Base-by-base conservation (phyloP, 257 asterid species). In the Prunella vulgaris region DNA sequence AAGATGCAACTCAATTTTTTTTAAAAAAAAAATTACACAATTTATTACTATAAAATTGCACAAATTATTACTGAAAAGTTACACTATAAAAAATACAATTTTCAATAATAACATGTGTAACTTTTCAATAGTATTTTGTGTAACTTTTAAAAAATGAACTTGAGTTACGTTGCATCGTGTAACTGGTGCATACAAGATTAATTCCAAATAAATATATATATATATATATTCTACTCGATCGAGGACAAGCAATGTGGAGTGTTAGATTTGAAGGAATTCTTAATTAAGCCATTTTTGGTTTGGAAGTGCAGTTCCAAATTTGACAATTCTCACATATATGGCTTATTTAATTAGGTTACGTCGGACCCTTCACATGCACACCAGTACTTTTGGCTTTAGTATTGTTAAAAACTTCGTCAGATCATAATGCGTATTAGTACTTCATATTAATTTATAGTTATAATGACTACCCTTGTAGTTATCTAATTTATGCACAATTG, bases 341-440 rank as follows among this genome's bases (percentile, higher is more conserved):
- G 52, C 14, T 42, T n/a, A 42, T 14, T 10, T 5, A 46, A 2
- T 35, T 17, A 17, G 4, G 5, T 12, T 60, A 12, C 37, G 24
- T 17, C 51, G 77, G 76, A 15, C 70, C 64, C 6, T 61, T 33
- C 69, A 49, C 30, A n/a, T 71, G 53, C 51, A 14, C 42, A 61
- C 76, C 28, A 61, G 64, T 62, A 25, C 52, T 56, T 56, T 44
- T 68, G 27, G 27, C 25, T 56, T 53, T 54, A 7, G 54, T 40
- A 13, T 48, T 46, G 13, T 58, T 60, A 53, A 52, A 60, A 52
- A 15, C 24, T 18, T 49, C 70, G 28, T 46, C 17, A 15, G 25
- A 64, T 44, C 58, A 44, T 44, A 54, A 7, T 25, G 3, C 28
- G 28, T 25, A 3, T 8, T 8, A 21, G 5, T 57, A 66, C 22